A percentile compares a stretch with the other conserved stretches of the same genome.
Evolutionary conservation across 2,329 filamentous ascomycete genomes (phyloP).

Genomic region (Cyanodermella asteris): DNA sequence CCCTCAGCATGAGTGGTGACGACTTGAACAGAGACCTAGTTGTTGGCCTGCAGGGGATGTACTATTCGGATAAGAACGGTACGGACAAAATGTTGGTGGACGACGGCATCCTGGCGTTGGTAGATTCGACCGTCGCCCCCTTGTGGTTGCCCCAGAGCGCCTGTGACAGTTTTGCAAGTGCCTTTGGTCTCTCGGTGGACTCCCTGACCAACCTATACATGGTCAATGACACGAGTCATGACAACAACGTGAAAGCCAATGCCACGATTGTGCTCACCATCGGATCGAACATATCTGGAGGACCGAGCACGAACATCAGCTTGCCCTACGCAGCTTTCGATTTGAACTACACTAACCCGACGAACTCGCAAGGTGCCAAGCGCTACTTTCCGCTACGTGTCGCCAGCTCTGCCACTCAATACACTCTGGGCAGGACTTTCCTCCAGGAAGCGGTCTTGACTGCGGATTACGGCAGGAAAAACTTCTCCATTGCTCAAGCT

Average conservation of each 20-base stretch:
- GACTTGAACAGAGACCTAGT: slow-evolving; percentile 8
- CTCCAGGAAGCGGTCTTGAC: slow-evolving; percentile 26
- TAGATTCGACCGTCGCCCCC: slow-evolving; percentile 12
- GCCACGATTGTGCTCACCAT: slow-evolving; percentile 15
- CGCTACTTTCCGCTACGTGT: slow-evolving; percentile 29
- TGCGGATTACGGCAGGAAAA: slow-evolving; percentile 7
- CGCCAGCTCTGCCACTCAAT: slow-evolving; percentile 22
- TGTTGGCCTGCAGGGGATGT: slow-evolving; percentile 7
- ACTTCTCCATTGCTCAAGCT: slow-evolving; percentile 8
- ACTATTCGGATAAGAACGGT: slow-evolving; percentile 3
- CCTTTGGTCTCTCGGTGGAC: slow-evolving; percentile 16
- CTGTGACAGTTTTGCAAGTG: slow-evolving; percentile 13
- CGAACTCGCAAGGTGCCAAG: slow-evolving; percentile 3
- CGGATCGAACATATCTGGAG: slow-evolving; percentile 9
- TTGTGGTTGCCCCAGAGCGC: slow-evolving; percentile 35
- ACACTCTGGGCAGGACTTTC: slow-evolving; percentile 27
- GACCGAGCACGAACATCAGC: slow-evolving; percentile 13
- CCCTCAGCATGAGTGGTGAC: slow-evolving; percentile 6
- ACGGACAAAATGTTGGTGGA: slow-evolving; percentile 4
- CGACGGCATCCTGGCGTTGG: slow-evolving; percentile 6
- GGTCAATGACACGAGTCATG: slow-evolving; percentile 13
- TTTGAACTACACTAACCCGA: slow-evolving; percentile 14
- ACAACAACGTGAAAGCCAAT: slow-evolving; percentile 9
- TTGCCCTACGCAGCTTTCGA: slow-evolving; percentile 27
- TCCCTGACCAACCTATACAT: slow-evolving; percentile 12